Conservation (phyloP, 2,329 filamentous ascomycete genomes). For the Apiospora hydei region DNA sequence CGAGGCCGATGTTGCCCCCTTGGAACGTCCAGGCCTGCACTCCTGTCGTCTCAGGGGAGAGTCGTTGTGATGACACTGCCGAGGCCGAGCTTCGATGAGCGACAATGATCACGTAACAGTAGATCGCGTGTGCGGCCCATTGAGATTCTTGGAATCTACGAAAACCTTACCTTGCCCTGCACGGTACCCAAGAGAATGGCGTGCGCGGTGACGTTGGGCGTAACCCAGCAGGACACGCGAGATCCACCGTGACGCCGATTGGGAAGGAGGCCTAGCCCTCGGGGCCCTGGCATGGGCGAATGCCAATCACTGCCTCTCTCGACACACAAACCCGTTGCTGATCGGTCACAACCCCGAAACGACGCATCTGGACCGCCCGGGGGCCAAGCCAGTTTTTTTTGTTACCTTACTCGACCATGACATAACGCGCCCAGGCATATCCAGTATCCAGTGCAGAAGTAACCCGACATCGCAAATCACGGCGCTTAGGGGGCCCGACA, state of each 20-base stretch:
- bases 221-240: conserved; percentile 12
- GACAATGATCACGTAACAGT: neutral
- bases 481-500: neutral
- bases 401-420: neutral
- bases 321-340: conserved; percentile 16
- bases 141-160: neutral
- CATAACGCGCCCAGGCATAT: neutral
- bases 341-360: neutral
- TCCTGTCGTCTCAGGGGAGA: neutral
- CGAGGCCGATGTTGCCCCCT: conserved; percentile 7
- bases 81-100: neutral
- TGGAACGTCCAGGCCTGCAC: conserved; percentile 12
- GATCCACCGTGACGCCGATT: conserved; percentile 15
- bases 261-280: conserved; percentile 11
- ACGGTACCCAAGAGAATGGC: neutral
- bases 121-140: neutral
- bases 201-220: conserved; percentile 21
- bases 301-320: conserved; percentile 17
- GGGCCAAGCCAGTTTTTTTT: neutral
- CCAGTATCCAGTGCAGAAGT: conserved; percentile 12
- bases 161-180: neutral
- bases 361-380: conserved; percentile 11
- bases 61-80: neutral
- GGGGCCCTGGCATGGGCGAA: conserved; percentile 8
- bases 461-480: neutral